Base-by-base conservation (phyloP, 768 basidiomycete species). In the Fomitopsis serialis region DNA sequence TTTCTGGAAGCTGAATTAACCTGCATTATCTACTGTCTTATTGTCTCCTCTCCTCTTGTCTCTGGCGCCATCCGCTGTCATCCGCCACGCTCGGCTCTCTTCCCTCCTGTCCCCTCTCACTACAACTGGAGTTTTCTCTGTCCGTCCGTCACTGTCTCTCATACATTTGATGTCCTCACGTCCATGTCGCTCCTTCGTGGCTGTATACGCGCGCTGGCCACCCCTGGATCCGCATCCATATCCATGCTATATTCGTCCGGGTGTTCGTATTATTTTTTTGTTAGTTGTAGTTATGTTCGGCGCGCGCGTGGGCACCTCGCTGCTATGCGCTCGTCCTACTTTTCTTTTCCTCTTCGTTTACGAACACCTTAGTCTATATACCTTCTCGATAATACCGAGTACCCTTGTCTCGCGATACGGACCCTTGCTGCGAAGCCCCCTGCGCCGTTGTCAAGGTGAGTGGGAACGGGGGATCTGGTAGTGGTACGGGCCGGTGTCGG, bases 11-110 rank as follows among this genome's bases (percentile, higher is more conserved):
- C 27, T 15, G 17, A 13, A 19, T 27, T 35, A 25, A 24, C 50
- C 32, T 52, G 50, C 50, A 52, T 44, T 52, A 52, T 52, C 50
- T 52, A 52, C 42, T 47, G 46, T 47, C 46, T 34, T 47, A 47
- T 47, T 34, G 10, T 27, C 46, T 29, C 23, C n/a, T n/a, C n/a
- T n/a, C n/a, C n/a, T n/a, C n/a, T n/a, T 47, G 11, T 47, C 46
- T 23, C 19, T 34, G 46, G 23, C 19, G 7, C 23, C 19, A n/a
- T 22, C 44, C 13, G 19, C 11, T 5, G 44, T 24, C 22, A 21
- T 15, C 9, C 23, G n/a, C 19, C 24, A 13, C 24, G 19, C 9
- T 21, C 17, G 22, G 15, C 40, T n/a, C 44, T 25, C 19, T 43
- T 12, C 22, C 19, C 24, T 45, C 29, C 11, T 32, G 6, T 32